These are phyloP conservation scores for Linnemannia hyalina DNA, from an alignment of 192 early-diverging fungal species.

Conservation along the genomic window DNA sequence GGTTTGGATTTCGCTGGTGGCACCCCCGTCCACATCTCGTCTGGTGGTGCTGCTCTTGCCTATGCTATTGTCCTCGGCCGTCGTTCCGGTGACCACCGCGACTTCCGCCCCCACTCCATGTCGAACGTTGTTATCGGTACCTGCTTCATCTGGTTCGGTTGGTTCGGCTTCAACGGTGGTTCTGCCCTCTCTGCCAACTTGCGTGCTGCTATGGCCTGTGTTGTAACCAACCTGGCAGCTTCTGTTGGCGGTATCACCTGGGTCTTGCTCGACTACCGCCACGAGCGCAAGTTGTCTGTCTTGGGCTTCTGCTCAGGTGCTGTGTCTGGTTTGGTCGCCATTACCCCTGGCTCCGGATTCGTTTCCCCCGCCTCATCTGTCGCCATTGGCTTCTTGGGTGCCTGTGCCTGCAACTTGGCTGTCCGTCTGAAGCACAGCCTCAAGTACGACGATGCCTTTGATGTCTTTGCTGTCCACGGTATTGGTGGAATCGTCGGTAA, in stretches of 20 bases:
- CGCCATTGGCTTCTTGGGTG: conserved; percentile 84
- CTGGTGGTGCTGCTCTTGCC: conserved; percentile 91
- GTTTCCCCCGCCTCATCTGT: conserved; percentile 87
- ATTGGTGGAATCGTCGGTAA: conserved; percentile 87
- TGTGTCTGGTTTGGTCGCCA: conserved; percentile 91
- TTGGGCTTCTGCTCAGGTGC: conserved; percentile 96
- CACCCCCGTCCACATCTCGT: conserved; percentile 93
- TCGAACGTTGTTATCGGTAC: conserved; percentile 93
- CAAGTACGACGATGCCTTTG: conserved; percentile 92
- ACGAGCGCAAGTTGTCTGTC: conserved; percentile 88
- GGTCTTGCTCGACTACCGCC: conserved; percentile 85
- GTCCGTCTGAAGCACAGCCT: conserved; percentile 86
- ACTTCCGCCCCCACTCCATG: conserved; percentile 92
- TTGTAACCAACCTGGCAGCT: conserved; percentile 90
- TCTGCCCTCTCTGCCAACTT: conserved; percentile 83
- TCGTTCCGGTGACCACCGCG: conserved; percentile 78
- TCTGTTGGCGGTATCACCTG: conserved; percentile 87
- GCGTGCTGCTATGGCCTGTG: conserved; percentile 89
- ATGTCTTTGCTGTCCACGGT: conserved; percentile 93
- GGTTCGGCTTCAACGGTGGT: conserved; percentile 98
- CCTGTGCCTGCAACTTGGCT: conserved; percentile 84
- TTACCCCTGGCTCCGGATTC: conserved; percentile 93
- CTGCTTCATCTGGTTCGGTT: conserved; percentile 93
- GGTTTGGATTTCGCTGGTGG: conserved; percentile 96
- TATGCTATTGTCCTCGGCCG: conserved; percentile 89